These are phyloP conservation scores for Podaxis sp. DNA, from an alignment of 768 basidiomycete species.

Conservation along the genomic window DNA sequence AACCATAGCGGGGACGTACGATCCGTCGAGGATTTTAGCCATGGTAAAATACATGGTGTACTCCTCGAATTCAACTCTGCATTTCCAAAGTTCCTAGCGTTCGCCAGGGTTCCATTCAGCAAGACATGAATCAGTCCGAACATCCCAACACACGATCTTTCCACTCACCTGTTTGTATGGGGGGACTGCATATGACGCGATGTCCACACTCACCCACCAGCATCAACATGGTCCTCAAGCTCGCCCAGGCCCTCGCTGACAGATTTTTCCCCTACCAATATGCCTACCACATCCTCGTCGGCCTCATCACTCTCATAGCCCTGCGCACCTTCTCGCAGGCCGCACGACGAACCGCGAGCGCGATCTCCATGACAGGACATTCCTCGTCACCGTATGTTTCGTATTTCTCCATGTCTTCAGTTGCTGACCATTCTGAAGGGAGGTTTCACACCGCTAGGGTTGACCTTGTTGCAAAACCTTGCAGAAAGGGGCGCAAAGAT, in stretches of 20 bases:
- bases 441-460: constrained; percentile 67
- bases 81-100: too few species aligned
- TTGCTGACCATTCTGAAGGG: constrained; percentile 40
- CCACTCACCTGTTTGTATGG: neutral
- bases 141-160: too few species aligned
- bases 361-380: constrained; percentile 65
- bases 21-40: too few species aligned
- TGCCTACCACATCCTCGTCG: constrained; percentile 46
- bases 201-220: neutral
- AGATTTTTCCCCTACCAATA: constrained; percentile 49
- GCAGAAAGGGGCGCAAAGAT: constrained; percentile 76
- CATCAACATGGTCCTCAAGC: constrained; percentile 1
- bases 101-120: too few species aligned
- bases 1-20: too few species aligned
- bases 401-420: neutral
- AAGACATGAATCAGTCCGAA: too few species aligned
- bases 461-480: constrained; percentile 61
- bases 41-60: too few species aligned
- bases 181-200: neutral
- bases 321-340: constrained; percentile 64
- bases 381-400: constrained; percentile 62
- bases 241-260: neutral
- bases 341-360: constrained; percentile 67
- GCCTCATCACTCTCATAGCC: constrained; percentile 38
- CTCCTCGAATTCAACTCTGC: too few species aligned